phyloP scores from a whole-genome alignment of 768 basidiomycete species.

The Lactifluus rugatus region DNA sequence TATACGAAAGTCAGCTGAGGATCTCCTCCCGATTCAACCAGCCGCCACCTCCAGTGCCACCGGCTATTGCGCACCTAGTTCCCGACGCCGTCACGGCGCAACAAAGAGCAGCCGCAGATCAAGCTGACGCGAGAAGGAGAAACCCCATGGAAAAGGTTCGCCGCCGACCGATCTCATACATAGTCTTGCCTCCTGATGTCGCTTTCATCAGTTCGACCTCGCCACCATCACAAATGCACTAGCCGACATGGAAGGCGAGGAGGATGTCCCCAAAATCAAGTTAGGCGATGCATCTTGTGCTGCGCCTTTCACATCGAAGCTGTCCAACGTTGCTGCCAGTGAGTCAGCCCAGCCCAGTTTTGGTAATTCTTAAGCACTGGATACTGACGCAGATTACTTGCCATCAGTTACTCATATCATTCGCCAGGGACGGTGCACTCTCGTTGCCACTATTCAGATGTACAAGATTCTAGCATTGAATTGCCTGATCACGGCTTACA shows the following conservation, averaged over 20 bases:
- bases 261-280: constrained; percentile 96
- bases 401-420: constrained; percentile 86
- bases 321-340: constrained; percentile 97
- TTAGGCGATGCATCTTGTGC: constrained; percentile 99
- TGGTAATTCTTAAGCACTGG: not conserved
- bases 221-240: constrained; percentile 72
- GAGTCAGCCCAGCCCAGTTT: constrained; percentile 27
- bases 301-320: constrained; percentile 96
- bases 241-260: constrained; percentile 89
- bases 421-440: constrained; percentile 94
- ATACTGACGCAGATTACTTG: not conserved
- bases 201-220: constrained; percentile 54
- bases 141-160: constrained; percentile 89
- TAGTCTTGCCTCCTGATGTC: not conserved
- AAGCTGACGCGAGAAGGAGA: constrained; percentile 55
- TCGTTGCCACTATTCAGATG: constrained; percentile 99
- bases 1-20: constrained; percentile 91
- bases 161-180: constrained; percentile 6
- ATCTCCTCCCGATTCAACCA: constrained; percentile 87
- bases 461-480: constrained; percentile 98
- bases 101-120: constrained; percentile 60
- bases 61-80: constrained; percentile 75
- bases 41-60: constrained; percentile 87
- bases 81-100: constrained; percentile 90
- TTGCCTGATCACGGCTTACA: constrained; percentile 98